Base-by-base conservation (phyloP, 2,329 filamentous ascomycete genomes). In the Aspergillus novoparasiticus region DNA sequence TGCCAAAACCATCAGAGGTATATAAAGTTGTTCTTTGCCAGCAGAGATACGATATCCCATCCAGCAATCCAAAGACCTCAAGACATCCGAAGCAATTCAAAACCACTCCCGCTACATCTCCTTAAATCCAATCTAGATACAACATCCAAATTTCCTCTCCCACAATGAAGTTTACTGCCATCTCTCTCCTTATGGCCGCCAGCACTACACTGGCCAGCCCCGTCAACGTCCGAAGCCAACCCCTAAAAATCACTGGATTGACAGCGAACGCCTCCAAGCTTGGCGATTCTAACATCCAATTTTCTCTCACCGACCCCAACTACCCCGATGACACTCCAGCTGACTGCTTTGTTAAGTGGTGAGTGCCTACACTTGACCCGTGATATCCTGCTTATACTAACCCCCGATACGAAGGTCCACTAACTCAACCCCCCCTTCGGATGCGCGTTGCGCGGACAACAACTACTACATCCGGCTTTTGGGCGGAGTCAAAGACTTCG, bases 381-480 rank as follows among this genome's bases (percentile, higher is more conserved):
- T 8, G 9, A 16, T 23, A 23, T 23, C 6, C 21, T 48, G 3
- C 19, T 41, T 14, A 32, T 23, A 72, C 59, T 61, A 21, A 61
- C 4, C 3, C 3, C 10, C n/a, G 3, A n/a, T 23, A 11, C 9
- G 6, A 11, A 63, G 68, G 69, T 36, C 51, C 8, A 71, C 68
- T 14, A 64, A 66, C 16, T 6, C 26, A 0, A n/a, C 14, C 11
- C 71, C 71, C 4, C 55, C 70, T 2, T 3, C 51, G 32, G 60
- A 43, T 11, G 68, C 71, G 8, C 69, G 71, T 11, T 73, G 71
- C 65, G 64, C 68, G 58, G 69, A 71, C 45, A 45, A 61, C 19
- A 56, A 72, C 53, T 73, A 73, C 57, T 70, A 71, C 23, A 68
- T 73, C 26, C 64, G 60, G 12, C 72, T 73, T 30, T 69, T 69